Evolutionary conservation across 306 rosid species (phyloP), one percentile per base, ranked within the genome.

Genomic region (Fragaria vesca): DNA sequence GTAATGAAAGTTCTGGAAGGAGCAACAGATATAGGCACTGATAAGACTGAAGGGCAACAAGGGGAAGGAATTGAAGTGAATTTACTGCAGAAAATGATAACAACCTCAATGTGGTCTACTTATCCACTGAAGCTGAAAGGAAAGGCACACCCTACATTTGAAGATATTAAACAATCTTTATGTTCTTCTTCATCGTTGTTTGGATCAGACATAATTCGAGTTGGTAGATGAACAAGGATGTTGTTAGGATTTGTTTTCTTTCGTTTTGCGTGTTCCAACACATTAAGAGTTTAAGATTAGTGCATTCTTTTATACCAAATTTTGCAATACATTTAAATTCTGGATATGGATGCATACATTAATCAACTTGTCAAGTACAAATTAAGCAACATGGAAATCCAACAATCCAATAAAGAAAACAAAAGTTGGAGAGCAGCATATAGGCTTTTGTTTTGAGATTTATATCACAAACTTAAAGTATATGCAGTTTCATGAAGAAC

Each of bases 1-100:
- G 84, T 89, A 61, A 84, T 87, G 69, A 86, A 87, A 65, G 67
- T 92, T 26, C 55, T 92, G 63, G 91, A 85, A 17, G 81, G 78
- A 70, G 28, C 42, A 73, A 47, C 28, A 28, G 63, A 57, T 54
- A 61, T 3, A 38, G 55, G 63, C 16, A 57, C 10, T 50, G 79
- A 52, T 26, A 20, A 2, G 34, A 18, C 30, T 46, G 73, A 76
- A 51, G 85, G 79, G 52, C 11, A 54, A 54, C 87, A 85, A 55
- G 81, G 54, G 63, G 63, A 57, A 9, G 60, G 12, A 20, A 7
- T 20, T 18, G 61, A 54, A 54, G 61, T 54, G 5, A 54, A n/a
- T 8, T 54, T 54, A 2, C 61, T 54, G 61, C 26, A 54, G 0
- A 54, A 8, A 18, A 54, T 54, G 61, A 2, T 54, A 20, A 54